Base-by-base conservation (phyloP, 2,329 filamentous ascomycete genomes). In the Claviceps sp. region DNA sequence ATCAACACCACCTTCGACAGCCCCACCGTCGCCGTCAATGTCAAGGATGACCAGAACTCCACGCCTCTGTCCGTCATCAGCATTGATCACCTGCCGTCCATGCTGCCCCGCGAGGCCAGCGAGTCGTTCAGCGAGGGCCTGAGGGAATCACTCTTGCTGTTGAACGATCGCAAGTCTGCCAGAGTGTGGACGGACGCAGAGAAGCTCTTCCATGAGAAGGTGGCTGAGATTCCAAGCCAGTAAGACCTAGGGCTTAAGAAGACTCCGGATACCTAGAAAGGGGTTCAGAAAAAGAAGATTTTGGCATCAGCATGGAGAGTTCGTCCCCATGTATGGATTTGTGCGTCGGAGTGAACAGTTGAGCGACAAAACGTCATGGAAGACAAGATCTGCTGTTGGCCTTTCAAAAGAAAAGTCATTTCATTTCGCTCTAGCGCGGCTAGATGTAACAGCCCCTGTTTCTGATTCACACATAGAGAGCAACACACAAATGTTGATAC, bases 1-100 rank as follows among this genome's bases (percentile, higher is more conserved):
- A 80, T 86, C 64, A 86, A 87, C 67, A 95, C 86, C 47, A 93
- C 88, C 22, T 96, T 96, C 64, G 80, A 82, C 64, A 82, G 86
- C 64, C 91, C 90, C n/a, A 95, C 88, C 1, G 83, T 95, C 0
- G 77, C 82, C 1, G 85, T 93, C 23, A 72, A 80, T 37, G 67
- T 80, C 75, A 57, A 79, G 71, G 61, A 75, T 68, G 64, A 72
- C 51, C 50, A 77, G 80, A 0, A 76, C 78, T 39, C 45, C 7
- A 70, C 95, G 52, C 49, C 49, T 20, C 22, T 50, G 20, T 83
- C 79, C 47, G 86, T 96, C 59, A 95, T 96, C 68, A 85, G 82
- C 65, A 93, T 94, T 62, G 87, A 94, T 67, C 88, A 94, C 64
- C 75, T 94, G 50, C 88, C 88, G 4, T 85, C 82, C 50, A 78